A percentile compares a stretch with the other conserved stretches of the same genome.
Evolutionary conservation across 2,329 filamentous ascomycete species (phyloP).

Genomic region (Aspergillus pseudoviridinutans): DNA sequence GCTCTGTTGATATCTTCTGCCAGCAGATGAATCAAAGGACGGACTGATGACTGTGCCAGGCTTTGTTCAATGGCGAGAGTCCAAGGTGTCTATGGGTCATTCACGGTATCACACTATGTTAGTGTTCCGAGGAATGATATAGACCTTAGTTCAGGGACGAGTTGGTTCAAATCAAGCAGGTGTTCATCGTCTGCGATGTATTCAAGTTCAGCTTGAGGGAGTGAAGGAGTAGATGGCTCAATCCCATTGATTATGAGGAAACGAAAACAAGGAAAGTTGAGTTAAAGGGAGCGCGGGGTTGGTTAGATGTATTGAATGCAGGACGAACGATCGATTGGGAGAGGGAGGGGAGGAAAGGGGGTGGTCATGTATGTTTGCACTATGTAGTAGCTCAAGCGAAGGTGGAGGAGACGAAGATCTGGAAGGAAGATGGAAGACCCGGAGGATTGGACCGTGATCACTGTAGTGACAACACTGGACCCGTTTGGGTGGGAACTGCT

Average conservation of each 20-base stretch:
- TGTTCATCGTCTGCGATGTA: slow-evolving; percentile 28
- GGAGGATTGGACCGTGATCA: slow-evolving; percentile 25
- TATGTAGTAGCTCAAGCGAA: slow-evolving; percentile 17
- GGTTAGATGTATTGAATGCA: slow-evolving; percentile 5
- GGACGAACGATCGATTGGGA: slow-evolving; percentile 15
- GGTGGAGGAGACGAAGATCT: slow-evolving; percentile 26
- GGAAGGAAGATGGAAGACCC: slow-evolving; percentile 28
- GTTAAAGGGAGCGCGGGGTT: slow-evolving; percentile 5
- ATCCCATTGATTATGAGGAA: slow-evolving; percentile 25
- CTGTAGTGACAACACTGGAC: slow-evolving; percentile 35
- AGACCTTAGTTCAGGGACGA: slow-evolving; percentile 11
- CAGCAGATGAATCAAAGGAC: slow-evolving; percentile 36
- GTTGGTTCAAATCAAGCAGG: slow-evolving; percentile 20
- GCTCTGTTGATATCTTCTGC: slow-evolving; percentile 33
- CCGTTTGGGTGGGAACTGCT: slow-evolving; percentile 31
- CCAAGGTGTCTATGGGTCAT: background rate
- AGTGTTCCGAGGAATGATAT: slow-evolving; percentile 6
- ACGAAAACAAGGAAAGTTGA: slow-evolving; percentile 23
- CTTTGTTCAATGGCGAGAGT: background rate
- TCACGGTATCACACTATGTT: background rate
- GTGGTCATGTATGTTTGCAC: slow-evolving; percentile 23
- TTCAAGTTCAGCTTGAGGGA: slow-evolving; percentile 12
- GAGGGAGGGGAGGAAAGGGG: slow-evolving; percentile 20
- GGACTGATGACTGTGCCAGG: slow-evolving; percentile 14
- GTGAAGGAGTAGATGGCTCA: slow-evolving; percentile 13